Evolutionary conservation across 164 flowering plant species (phyloP).

Genomic region (Taxillus chinensis): DNA sequence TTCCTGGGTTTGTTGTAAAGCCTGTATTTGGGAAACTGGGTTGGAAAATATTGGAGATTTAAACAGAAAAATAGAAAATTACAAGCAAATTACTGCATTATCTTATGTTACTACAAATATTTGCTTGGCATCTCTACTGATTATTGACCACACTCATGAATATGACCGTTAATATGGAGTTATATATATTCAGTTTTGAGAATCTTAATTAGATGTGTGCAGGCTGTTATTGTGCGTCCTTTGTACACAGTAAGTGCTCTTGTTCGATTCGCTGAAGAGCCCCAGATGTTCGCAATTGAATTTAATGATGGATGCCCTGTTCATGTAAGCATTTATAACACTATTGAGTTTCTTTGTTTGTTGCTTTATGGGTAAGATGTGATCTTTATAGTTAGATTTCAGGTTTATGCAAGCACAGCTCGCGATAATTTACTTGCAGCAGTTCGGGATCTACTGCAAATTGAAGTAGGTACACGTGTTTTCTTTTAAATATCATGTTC

Average conservation of each 20-base stretch:
- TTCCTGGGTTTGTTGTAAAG: too few species aligned
- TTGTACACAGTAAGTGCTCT: conserved; percentile 77
- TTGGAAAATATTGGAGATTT: too few species aligned
- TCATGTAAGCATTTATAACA: conserved; percentile 49
- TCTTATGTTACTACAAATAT: too few species aligned
- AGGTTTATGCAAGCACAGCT: conserved; percentile 97
- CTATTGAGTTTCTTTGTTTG: not conserved
- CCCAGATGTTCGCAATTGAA: conserved; percentile 98
- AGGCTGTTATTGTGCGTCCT: conserved; percentile 96
- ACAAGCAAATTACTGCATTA: too few species aligned
- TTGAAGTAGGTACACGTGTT: conserved; percentile 77
- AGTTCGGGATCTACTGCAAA: conserved; percentile 82
- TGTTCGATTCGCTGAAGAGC: conserved; percentile 97
- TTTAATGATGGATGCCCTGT: conserved; percentile 93
- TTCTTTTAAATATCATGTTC: too few species aligned
- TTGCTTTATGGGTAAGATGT: conserved; percentile 3
- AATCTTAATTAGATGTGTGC: conserved; percentile 35
- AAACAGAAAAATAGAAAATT: too few species aligned
- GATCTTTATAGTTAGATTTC: conserved; percentile 15
- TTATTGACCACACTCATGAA: too few species aligned
- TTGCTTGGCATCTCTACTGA: too few species aligned
- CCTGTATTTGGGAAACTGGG: too few species aligned
- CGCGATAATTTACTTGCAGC: conserved; percentile 97
- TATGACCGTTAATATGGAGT: too few species aligned
- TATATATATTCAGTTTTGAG: conserved; percentile 17